Evolutionary conservation across 2,329 filamentous ascomycete genomes (phyloP).

Genomic region (Stagonosporopsis vannaccii): DNA sequence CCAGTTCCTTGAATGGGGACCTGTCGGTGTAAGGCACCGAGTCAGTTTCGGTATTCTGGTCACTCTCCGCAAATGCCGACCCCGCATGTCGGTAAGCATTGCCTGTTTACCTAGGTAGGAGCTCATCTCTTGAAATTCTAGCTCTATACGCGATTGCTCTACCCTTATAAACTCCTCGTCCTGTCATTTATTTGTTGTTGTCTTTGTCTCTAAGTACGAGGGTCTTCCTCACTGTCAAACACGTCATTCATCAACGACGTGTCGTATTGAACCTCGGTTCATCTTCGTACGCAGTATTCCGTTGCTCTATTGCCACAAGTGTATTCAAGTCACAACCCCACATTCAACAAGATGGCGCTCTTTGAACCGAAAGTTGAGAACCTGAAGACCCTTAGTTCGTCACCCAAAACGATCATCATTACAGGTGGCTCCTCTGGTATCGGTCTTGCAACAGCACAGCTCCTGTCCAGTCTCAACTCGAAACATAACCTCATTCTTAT

Average conservation of each 20-base stretch:
- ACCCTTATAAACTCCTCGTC: not conserved
- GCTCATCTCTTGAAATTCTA: not conserved
- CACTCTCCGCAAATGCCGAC: slow-evolving; percentile 17
- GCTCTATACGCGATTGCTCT: not conserved
- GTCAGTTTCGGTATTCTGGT: slow-evolving; percentile 1
- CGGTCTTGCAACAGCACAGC: slow-evolving; percentile 50
- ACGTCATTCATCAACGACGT: not conserved
- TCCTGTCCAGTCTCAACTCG: slow-evolving; percentile 49
- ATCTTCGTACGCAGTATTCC: not conserved
- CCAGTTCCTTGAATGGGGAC: too few species aligned
- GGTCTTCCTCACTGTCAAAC: not conserved
- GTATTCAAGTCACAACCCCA: not conserved
- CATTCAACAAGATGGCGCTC: slow-evolving; percentile 28
- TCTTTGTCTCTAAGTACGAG: not conserved
- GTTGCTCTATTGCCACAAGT: not conserved
- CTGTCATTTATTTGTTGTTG: not conserved
- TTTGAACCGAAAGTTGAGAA: slow-evolving; percentile 32
- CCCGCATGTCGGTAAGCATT: slow-evolving; percentile 24
- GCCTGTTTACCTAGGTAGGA: slow-evolving; percentile 8
- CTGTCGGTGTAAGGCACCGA: not conserved
- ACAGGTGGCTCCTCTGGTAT: slow-evolving; percentile 53
- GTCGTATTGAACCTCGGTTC: slow-evolving; percentile 8
- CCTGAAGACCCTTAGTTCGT: slow-evolving; percentile 32
- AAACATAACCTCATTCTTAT: slow-evolving; percentile 53
- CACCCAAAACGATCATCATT: slow-evolving; percentile 47